These are phyloP conservation scores for Lasiodiplodia theobromae DNA, from an alignment of 2,329 filamentous ascomycete genomes.

Conservation along the genomic window DNA sequence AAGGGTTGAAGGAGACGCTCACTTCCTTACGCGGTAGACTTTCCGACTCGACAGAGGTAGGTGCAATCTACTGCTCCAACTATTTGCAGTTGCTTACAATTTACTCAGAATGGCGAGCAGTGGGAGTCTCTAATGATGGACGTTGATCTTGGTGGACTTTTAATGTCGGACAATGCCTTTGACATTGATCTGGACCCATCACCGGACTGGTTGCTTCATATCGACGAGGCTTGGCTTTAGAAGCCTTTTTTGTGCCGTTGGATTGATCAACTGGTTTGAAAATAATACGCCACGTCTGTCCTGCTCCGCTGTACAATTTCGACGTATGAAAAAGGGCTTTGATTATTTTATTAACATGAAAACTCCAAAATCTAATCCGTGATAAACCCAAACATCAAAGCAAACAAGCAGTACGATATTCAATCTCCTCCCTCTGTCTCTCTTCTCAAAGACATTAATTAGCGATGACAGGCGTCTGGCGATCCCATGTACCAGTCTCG, in stretches of 20 bases:
- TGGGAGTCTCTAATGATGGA: too few relatives aligned
- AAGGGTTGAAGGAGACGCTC: slow-evolving; percentile 2
- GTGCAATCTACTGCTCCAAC: too few relatives aligned
- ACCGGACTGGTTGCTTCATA: background rate
- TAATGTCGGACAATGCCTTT: background rate
- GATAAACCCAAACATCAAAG: too few relatives aligned
- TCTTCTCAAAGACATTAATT: slow-evolving; percentile 39
- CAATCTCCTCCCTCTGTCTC: background rate
- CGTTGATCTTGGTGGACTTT: too few relatives aligned
- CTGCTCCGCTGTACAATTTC: too few relatives aligned
- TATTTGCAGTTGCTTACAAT: background rate
- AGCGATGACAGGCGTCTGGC: slow-evolving; percentile 56
- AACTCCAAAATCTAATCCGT: too few relatives aligned
- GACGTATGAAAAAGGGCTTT: too few relatives aligned
- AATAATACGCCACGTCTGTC: too few relatives aligned
- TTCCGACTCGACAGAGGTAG: background rate
- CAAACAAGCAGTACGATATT: too few relatives aligned
- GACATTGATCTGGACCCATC: background rate
- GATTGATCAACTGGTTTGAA: background rate
- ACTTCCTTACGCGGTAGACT: background rate
- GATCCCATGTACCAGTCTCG: slow-evolving; percentile 51
- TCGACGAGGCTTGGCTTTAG: slow-evolving; percentile 1
- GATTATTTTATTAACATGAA: too few relatives aligned
- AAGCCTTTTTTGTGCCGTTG: background rate
- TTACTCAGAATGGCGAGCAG: too few relatives aligned